Conservation (phyloP, 768 basidiomycete genomes). For the Lepiota venenata region DNA sequence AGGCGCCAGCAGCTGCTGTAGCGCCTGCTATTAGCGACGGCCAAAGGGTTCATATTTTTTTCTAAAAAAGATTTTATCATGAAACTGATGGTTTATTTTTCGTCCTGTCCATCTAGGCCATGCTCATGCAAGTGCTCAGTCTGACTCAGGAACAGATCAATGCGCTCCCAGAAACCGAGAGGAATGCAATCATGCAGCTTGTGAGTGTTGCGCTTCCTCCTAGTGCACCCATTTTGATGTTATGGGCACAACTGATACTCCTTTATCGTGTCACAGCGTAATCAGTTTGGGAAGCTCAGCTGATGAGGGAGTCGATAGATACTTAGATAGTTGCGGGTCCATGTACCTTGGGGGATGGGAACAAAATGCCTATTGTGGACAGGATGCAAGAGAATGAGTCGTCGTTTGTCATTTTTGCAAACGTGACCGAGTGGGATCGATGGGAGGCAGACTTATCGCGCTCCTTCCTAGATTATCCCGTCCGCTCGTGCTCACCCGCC, state of each 20-base stretch:
- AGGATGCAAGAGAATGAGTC: too few species aligned
- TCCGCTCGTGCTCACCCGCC: slow-evolving; percentile 27
- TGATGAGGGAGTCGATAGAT: not conserved
- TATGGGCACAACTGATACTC: not conserved
- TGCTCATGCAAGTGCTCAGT: slow-evolving; percentile 84
- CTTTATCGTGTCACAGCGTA: not conserved
- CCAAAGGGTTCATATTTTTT: slow-evolving; percentile 36
- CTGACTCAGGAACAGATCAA: slow-evolving; percentile 84
- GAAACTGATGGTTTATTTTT: slow-evolving; percentile 15
- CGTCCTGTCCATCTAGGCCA: slow-evolving; percentile 46
- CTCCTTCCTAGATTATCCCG: slow-evolving; percentile 29
- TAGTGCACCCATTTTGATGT: not conserved
- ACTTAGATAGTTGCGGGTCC: too few species aligned
- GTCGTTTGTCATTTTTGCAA: not conserved
- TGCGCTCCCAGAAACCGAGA: slow-evolving; percentile 72
- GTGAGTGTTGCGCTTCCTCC: slow-evolving; percentile 41
- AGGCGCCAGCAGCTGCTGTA: slow-evolving; percentile 17
- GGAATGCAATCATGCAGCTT: slow-evolving; percentile 76
- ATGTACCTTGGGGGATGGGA: too few species aligned
- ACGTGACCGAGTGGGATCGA: slow-evolving; percentile 8
- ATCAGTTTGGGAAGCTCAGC: slow-evolving; percentile 7
- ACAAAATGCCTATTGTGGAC: not conserved
- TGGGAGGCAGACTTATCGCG: slow-evolving; percentile 13
- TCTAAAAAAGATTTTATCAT: slow-evolving; percentile 3
- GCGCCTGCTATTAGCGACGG: slow-evolving; percentile 45